Evolutionary conservation across 805 yeast species (phyloP), one percentile per base, ranked within the genome.

Genomic region (Ogataea dorogensis): DNA sequence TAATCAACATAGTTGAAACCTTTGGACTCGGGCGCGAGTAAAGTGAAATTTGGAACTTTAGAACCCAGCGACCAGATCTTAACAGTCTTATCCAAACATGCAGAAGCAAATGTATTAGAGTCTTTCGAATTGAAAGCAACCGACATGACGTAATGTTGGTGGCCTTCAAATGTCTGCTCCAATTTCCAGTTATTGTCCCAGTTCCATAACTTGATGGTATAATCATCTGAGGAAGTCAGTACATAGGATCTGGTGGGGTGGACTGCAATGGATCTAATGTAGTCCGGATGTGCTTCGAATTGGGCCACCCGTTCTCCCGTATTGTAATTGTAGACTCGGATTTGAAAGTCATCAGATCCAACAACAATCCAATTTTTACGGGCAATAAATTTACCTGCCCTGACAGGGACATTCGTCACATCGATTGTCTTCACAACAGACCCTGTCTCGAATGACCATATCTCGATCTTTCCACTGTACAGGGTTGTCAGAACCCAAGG

Each of bases 221-320:
- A 78, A 61, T 93, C 98, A 65, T 93, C 98, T 30, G 91, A 80
- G 24, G 88, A 86, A 3, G 97, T 84, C 52, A 93, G 70, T 33
- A 93, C 73, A 53, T 84, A 85, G 16, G 98, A 94, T 65, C 85
- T 86, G 12, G 91, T 73, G 27, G 98, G 97, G 64, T 93, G 98
- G 26, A 91, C 95, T 8, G 95, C 93, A 47, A 93, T 77, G 38
- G 86, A 79, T 61, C 98, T 81, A 56, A 93, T 85, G 63, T 93
- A 93, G 64, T 93, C 98, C 7, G 96, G 96, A 59, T 93, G 98
- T 7, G 97, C 98, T 67, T 93, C 98, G 57, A 91, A 93, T 65
- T 89, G 98, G 24, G 86, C 75, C 45, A 93, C 77, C 60, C 87
- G 88, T 64, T 93, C 98, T 40, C 95, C 89, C 13, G 98, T 93